These are phyloP conservation scores for Conoideocrella luteorostrata DNA, from an alignment of 2,329 filamentous ascomycete species.

Conservation along the genomic window DNA sequence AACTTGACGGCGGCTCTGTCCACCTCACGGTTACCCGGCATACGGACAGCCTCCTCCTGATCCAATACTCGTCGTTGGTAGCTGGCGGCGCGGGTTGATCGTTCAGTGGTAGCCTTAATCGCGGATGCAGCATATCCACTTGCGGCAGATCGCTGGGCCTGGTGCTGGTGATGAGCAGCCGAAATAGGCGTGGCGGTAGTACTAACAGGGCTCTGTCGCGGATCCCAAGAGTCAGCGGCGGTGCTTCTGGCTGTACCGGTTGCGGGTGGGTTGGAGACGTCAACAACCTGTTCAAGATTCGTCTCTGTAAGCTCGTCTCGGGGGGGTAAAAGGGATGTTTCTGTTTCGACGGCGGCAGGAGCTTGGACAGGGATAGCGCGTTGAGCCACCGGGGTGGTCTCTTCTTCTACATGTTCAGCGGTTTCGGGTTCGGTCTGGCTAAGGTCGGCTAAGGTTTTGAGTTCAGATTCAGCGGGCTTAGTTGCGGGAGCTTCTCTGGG, in stretches of 20 bases:
- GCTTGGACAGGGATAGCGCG: constrained; percentile 18
- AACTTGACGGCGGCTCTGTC: constrained; percentile 93
- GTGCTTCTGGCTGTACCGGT: constrained; percentile 87
- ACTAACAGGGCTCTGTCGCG: constrained; percentile 52
- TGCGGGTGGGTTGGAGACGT: constrained; percentile 68
- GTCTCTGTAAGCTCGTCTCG: constrained; percentile 82
- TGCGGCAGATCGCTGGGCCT: constrained; percentile 44
- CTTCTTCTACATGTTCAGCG: constrained; percentile 28
- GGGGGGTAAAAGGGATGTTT: constrained; percentile 57
- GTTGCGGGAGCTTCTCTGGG: constrained; percentile 22
- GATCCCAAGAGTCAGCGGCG: constrained; percentile 77
- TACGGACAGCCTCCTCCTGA: constrained; percentile 95
- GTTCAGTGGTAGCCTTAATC: constrained; percentile 65
- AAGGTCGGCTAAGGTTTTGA: constrained; percentile 32
- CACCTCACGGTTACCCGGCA: constrained; percentile 94
- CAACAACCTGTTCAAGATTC: constrained; percentile 86
- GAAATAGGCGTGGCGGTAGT: constrained; percentile 61
- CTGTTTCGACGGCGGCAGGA: constrained; percentile 36
- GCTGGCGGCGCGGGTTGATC: constrained; percentile 63
- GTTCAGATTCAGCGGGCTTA: constrained; percentile 31
- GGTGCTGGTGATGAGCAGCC: constrained; percentile 56
- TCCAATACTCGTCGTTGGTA: constrained; percentile 84
- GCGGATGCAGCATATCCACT: constrained; percentile 74
- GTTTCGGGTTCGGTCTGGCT: constrained; percentile 28
- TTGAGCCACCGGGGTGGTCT: constrained; percentile 27